These are phyloP conservation scores for Eucalyptus shirleyi DNA, from an alignment of 345 rosid species.

Conservation along the genomic window DNA sequence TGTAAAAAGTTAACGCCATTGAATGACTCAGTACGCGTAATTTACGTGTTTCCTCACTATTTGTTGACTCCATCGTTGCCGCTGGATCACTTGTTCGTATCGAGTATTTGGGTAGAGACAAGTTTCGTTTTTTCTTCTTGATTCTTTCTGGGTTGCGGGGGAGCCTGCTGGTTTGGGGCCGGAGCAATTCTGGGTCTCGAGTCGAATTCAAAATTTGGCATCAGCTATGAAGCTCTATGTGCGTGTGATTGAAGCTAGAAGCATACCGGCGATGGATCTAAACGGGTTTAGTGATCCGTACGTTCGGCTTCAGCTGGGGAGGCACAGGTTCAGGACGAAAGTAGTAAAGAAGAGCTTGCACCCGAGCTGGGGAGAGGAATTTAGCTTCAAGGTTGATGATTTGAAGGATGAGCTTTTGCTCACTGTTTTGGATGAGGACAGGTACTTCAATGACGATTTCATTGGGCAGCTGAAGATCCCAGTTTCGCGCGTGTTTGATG, in stretches of 20 bases:
- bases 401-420: slow-evolving; percentile 73
- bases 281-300: slow-evolving; percentile 94
- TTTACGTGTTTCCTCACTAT: background rate
- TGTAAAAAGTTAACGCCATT: background rate
- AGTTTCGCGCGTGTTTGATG: slow-evolving; percentile 60
- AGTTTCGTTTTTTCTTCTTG: background rate
- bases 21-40: background rate
- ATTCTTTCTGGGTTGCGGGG: background rate
- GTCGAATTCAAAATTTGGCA: background rate
- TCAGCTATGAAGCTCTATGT: slow-evolving; percentile 61
- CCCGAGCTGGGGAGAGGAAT: slow-evolving; percentile 91
- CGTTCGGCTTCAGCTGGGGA: slow-evolving; percentile 72
- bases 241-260: slow-evolving; percentile 71
- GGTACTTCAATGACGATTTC: slow-evolving; percentile 80
- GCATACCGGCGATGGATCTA: slow-evolving; percentile 78
- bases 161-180: background rate
- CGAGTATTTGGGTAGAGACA: background rate
- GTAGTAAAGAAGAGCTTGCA: slow-evolving; percentile 81
- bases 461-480: slow-evolving; percentile 65
- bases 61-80: background rate
- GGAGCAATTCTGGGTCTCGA: background rate
- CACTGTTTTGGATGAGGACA: slow-evolving; percentile 80
- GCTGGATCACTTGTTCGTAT: background rate
- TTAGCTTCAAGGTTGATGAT: slow-evolving; percentile 87
- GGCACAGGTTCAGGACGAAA: slow-evolving; percentile 59